phyloP scores from a whole-genome alignment of 2,329 filamentous ascomycete genomes.

The Penicillium griseofulvum region DNA sequence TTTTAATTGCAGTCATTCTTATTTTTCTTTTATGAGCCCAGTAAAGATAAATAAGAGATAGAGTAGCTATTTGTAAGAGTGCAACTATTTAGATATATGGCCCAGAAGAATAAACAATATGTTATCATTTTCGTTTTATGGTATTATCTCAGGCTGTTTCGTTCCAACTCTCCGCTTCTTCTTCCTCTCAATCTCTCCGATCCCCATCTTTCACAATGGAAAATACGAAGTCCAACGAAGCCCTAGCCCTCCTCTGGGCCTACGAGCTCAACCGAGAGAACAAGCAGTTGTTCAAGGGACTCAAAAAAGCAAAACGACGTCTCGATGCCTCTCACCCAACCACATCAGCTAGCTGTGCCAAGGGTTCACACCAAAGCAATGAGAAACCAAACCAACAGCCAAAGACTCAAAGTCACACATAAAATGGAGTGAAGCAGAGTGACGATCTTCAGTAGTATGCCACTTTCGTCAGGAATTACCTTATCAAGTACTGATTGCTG shows the following conservation, averaged over 20 bases:
- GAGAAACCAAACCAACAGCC: not conserved
- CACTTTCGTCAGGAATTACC: not conserved
- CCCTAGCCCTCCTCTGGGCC: slow-evolving; percentile 4
- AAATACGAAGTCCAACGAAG: not conserved
- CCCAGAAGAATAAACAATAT: too few species aligned
- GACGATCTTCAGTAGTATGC: not conserved
- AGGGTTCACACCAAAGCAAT: not conserved
- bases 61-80: not conserved
- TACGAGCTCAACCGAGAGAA: slow-evolving; percentile 4
- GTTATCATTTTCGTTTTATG: too few species aligned
- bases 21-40: not conserved
- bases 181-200: not conserved
- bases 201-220: not conserved
- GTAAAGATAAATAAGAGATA: not conserved
- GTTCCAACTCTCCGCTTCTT: not conserved
- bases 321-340: not conserved
- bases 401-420: not conserved
- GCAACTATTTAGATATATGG: too few species aligned
- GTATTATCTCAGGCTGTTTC: too few species aligned
- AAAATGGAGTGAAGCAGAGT: not conserved
- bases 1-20: too few species aligned
- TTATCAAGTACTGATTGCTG: not conserved
- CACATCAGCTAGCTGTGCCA: not conserved
- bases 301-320: not conserved
- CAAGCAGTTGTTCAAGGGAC: slow-evolving; percentile 3